Conservation (phyloP, 352 stramenopile species). For the Plasmopara viticola region DNA sequence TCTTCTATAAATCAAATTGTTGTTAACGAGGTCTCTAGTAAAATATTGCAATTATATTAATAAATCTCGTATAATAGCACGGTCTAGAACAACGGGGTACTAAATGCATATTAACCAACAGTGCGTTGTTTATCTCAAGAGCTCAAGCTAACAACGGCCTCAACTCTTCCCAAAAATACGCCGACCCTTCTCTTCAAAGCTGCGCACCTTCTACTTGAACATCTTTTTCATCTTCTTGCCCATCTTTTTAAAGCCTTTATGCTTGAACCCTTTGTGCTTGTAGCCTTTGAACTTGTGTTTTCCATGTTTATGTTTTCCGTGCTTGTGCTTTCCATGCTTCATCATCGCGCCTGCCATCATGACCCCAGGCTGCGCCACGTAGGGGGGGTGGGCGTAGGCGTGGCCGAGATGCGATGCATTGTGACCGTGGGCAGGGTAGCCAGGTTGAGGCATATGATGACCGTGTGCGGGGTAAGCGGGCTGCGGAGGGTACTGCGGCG, state of each 20-base stretch:
- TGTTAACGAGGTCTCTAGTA: no score
- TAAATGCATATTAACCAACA: no score
- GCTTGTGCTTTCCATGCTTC: slow-evolving; percentile 37
- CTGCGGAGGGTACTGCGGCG: slow-evolving; percentile 28
- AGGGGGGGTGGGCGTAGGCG: slow-evolving; percentile 26
- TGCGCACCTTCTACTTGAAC: slow-evolving; percentile 25
- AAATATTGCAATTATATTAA: no score
- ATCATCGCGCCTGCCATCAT: slow-evolving; percentile 25
- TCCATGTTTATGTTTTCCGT: slow-evolving; percentile 13
- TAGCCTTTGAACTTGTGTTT: slow-evolving; percentile 26
- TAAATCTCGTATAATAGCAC: no score
- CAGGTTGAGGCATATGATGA: slow-evolving; percentile 13
- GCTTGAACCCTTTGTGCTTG: slow-evolving; percentile 31
- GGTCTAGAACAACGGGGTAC: no score
- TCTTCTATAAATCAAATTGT: no score
- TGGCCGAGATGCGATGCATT: slow-evolving; percentile 26
- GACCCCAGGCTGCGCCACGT: slow-evolving; percentile 32
- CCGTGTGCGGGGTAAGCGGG: slow-evolving; percentile 16
- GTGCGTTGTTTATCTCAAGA: no score
- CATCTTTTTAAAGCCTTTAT: slow-evolving; percentile 33
- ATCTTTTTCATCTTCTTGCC: slow-evolving; percentile 45
- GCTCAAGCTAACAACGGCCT: no score
- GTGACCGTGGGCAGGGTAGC: slow-evolving; percentile 32
- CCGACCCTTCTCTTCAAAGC: no score
- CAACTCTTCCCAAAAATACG: no score